These are phyloP conservation scores for Nicotiana sylvestris DNA, from an alignment of 257 asterid genomes.

Conservation along the genomic window DNA sequence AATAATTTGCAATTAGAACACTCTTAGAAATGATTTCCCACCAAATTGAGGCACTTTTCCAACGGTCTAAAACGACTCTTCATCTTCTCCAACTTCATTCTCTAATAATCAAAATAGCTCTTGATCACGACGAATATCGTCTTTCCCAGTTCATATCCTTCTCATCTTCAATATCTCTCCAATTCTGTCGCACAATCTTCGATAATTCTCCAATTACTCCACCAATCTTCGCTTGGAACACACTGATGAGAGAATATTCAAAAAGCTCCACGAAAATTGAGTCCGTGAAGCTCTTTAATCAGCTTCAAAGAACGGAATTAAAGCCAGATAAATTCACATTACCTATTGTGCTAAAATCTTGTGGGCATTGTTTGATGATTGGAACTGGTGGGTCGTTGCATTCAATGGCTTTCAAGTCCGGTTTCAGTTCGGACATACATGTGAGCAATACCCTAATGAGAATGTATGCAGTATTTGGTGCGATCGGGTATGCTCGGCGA, in stretches of 20 bases:
- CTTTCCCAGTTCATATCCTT: constrained; percentile 44
- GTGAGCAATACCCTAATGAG: constrained; percentile 52
- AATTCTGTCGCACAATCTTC: constrained; percentile 35
- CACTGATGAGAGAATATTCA: constrained; percentile 50
- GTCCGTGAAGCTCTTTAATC: constrained; percentile 34
- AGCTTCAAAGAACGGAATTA: constrained; percentile 25
- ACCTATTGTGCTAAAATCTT: constrained; percentile 60
- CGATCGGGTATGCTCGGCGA: constrained; percentile 24
- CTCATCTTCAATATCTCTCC: constrained; percentile 43
- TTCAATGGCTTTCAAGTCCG: constrained; percentile 43
- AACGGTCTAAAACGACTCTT: constrained; percentile 24
- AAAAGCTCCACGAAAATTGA: constrained; percentile 38
- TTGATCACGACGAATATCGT: constrained; percentile 37
- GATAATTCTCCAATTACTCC: constrained; percentile 39
- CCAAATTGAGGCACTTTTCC: constrained; percentile 41
- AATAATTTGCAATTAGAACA: neutral
- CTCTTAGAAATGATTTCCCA: constrained; percentile 38
- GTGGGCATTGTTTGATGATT: constrained; percentile 55
- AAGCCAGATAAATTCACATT: constrained; percentile 46
- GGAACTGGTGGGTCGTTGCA: constrained; percentile 52
- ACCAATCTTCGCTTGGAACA: constrained; percentile 58
- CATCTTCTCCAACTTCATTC: constrained; percentile 49
- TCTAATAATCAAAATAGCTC: constrained; percentile 45
- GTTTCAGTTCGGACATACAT: constrained; percentile 41
- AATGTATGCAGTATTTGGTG: constrained; percentile 44